Conservation (phyloP, 768 basidiomycete species). For the Pisolithus sp. region DNA sequence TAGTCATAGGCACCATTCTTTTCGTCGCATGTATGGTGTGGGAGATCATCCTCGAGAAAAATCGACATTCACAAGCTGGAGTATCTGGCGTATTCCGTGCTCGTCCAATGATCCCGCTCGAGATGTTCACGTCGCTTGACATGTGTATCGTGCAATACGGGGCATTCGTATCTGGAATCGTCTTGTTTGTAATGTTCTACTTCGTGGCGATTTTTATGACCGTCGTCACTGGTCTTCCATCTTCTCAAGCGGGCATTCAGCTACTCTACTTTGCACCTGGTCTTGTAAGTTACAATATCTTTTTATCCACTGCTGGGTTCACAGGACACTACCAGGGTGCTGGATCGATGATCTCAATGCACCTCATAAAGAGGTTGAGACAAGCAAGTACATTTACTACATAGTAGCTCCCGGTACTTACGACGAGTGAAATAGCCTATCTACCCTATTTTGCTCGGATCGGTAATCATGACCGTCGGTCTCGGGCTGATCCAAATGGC, state of each 20-base stretch:
- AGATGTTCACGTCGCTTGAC: conserved; percentile 37
- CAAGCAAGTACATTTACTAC: conserved; percentile 25
- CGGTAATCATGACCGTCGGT: conserved; percentile 30
- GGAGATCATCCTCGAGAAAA: conserved; percentile 36
- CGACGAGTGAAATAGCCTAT: conserved; percentile 29
- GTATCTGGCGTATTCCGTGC: conserved; percentile 18
- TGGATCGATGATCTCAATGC: conserved; percentile 31
- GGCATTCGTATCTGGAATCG: conserved; percentile 38
- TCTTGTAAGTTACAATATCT: conserved; percentile 25
- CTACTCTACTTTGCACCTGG: conserved; percentile 50
- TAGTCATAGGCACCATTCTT: conserved; percentile 39
- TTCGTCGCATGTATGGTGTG: conserved; percentile 36
- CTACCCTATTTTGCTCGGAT: conserved; percentile 36
- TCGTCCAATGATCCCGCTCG: conserved; percentile 43
- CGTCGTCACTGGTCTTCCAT: conserved; percentile 35
- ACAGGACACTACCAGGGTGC: conserved; percentile 25
- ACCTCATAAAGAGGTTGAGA: conserved; percentile 27
- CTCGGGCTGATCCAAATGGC: conserved; percentile 39
- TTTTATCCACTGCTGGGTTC: not conserved
- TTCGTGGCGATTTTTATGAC: conserved; percentile 48
- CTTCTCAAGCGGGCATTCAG: conserved; percentile 39
- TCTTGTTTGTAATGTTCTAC: conserved; percentile 49
- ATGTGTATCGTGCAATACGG: conserved; percentile 33
- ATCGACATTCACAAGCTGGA: not conserved
- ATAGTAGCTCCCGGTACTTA: not conserved